Evolutionary conservation across 192 early-diverging fungal species (phyloP).

Genomic region (Linnemannia schmuckeri): DNA sequence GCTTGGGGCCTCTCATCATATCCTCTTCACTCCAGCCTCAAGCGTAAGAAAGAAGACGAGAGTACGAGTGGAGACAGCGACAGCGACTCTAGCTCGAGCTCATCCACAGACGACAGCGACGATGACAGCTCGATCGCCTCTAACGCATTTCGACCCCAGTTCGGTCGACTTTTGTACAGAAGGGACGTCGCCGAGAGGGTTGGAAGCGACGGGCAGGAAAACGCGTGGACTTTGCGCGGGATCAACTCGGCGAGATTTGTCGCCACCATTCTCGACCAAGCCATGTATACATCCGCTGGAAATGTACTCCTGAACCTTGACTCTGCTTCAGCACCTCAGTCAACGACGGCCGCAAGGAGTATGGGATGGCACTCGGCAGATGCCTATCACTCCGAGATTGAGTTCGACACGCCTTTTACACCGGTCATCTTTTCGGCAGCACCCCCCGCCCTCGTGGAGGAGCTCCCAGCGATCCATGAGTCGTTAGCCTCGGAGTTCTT

Average conservation of each 20-base stretch:
- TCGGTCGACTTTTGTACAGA: not conserved
- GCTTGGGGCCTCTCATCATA: constrained; percentile 21
- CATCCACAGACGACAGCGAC: constrained; percentile 33
- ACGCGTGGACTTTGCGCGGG: constrained; percentile 18
- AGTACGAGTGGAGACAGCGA: constrained; percentile 32
- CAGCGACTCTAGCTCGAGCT: constrained; percentile 25
- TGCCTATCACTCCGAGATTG: constrained; percentile 30
- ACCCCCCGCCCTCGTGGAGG: constrained; percentile 41
- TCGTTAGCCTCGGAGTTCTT: constrained; percentile 45
- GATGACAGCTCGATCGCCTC: constrained; percentile 8
- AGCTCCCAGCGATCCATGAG: constrained; percentile 25
- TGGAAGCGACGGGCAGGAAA: not conserved
- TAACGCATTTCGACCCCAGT: not conserved
- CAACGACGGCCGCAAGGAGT: not conserved
- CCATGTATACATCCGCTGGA: not conserved
- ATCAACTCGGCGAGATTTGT: constrained; percentile 49
- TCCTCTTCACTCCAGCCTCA: constrained; percentile 8
- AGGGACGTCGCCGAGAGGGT: not conserved
- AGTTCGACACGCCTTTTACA: constrained; percentile 52
- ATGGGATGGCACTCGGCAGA: constrained; percentile 19
- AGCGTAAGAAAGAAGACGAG: constrained; percentile 8
- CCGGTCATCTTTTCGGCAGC: constrained; percentile 36
- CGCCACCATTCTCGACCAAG: constrained; percentile 13
- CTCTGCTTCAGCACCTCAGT: not conserved
- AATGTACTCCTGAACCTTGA: constrained; percentile 9